Base-by-base conservation (phyloP, 441 rosid species). In the Omphalea diandra region DNA sequence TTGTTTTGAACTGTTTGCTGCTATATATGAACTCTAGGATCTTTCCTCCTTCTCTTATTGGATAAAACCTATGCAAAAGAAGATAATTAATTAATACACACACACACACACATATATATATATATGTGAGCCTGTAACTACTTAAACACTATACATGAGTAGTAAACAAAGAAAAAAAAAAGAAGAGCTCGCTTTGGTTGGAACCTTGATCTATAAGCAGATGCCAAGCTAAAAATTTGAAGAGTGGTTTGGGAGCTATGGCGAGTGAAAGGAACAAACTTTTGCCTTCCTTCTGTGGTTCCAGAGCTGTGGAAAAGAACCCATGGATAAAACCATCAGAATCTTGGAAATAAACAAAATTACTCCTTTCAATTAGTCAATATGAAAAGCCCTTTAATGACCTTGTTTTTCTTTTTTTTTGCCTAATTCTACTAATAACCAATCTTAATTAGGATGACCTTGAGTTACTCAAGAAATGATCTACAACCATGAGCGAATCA, bases 171-270 rank as follows among this genome's bases (percentile, higher is more conserved):
- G 1, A 2, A 9, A 14, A 20, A 47, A 2, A 3, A 24, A 27
- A 29, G 61, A 7, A 56, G 40, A 5, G 62, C 17, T n/a, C 10
- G 41, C 17, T 15, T 17, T 58, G 41, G n/a, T 58, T 54, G 36
- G 6, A n/a, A 87, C 97, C 96, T 89, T 82, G 98, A 87, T 85
- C 97, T 83, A 64, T 89, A 89, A 63, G 97, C 98, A 10, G 97
- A 94, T 44, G 96, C 88, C 66, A 93, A 76, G 73, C 82, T 85
- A 70, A 88, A 88, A 69, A 85, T 89, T 79, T 89, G 84, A 58
- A 91, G 86, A 71, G 97, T 90, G 6, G 94, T 89, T 49, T 78
- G 85, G 5, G 96, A 77, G 75, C 91, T 89, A 64, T 93, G 93
- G 62, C 75, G 62, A 36, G 94, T 89, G 73, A 90, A 90, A 11